A percentile compares a stretch with the other conserved stretches of the same genome.
Evolutionary conservation across 257 asterid species (phyloP).

Genomic region (Buddleja alternifolia): DNA sequence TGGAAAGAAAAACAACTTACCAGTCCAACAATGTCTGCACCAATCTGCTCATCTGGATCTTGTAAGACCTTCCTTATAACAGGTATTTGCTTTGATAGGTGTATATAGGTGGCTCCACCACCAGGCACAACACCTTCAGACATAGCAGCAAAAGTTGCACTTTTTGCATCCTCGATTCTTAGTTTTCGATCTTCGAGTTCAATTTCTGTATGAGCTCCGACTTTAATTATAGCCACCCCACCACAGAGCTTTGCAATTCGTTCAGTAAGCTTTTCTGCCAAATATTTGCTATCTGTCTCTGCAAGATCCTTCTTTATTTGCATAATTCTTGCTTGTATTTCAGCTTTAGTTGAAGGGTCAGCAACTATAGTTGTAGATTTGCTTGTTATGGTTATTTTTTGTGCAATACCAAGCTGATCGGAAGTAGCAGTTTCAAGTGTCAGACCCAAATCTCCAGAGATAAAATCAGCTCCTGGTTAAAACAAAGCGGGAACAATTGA

Average conservation of each 20-base stretch:
- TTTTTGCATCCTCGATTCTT: constrained; percentile 90
- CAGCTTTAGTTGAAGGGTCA: constrained; percentile 89
- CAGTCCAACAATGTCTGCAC: constrained; percentile 84
- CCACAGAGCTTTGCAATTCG: constrained; percentile 93
- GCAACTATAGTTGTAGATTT: constrained; percentile 80
- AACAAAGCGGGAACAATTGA: constrained; percentile 15
- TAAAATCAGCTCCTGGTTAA: constrained; percentile 89
- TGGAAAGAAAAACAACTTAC: constrained; percentile 42
- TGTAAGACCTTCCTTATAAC: constrained; percentile 51
- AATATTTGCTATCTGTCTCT: constrained; percentile 69
- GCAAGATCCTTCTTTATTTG: constrained; percentile 92
- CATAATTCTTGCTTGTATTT: constrained; percentile 87
- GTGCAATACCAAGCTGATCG: constrained; percentile 99
- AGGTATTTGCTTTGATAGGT: constrained; percentile 79
- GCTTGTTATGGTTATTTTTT: constrained; percentile 67
- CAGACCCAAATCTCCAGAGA: constrained; percentile 86
- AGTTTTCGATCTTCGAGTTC: constrained; percentile 93
- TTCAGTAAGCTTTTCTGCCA: constrained; percentile 70
- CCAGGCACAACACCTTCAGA: constrained; percentile 98
- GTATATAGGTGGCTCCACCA: constrained; percentile 90
- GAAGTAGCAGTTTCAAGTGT: constrained; percentile 79
- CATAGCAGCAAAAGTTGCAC: constrained; percentile 93
- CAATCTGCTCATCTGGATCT: constrained; percentile 83
- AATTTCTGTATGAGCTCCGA: constrained; percentile 93
- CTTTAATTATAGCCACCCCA: constrained; percentile 86